Conservation (phyloP, 768 basidiomycete species). For the Termitomyces sp. region DNA sequence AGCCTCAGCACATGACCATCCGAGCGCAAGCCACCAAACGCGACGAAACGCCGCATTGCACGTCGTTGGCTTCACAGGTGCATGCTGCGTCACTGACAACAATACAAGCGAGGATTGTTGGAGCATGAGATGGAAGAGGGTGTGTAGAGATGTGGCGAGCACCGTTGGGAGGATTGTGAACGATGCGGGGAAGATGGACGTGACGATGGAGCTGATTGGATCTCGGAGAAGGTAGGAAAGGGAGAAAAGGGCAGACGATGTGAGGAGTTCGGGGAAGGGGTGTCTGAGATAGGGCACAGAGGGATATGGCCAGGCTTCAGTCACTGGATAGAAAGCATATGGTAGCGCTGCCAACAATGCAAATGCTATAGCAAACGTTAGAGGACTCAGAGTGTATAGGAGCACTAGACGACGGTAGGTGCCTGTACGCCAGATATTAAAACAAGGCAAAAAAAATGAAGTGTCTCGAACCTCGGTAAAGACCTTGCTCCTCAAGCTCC, state of each 20-base stretch:
- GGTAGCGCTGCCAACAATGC: slow-evolving; percentile 46
- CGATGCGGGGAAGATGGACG: slow-evolving; percentile 20
- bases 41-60: slow-evolving; percentile 51
- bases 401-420: slow-evolving; percentile 52
- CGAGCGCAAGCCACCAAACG: slow-evolving; percentile 76
- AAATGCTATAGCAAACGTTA: slow-evolving; percentile 45
- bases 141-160: slow-evolving; percentile 38
- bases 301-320: slow-evolving; percentile 25
- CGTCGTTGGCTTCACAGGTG: slow-evolving; percentile 43
- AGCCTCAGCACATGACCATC: slow-evolving; percentile 70
- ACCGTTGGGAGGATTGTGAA: slow-evolving; percentile 19
- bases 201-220: slow-evolving; percentile 36
- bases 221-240: slow-evolving; percentile 48
- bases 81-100: slow-evolving; percentile 42
- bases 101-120: slow-evolving; percentile 51
- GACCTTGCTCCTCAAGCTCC: slow-evolving; percentile 41
- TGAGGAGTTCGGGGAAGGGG: slow-evolving; percentile 60
- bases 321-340: slow-evolving; percentile 37
- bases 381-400: slow-evolving; percentile 57
- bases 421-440: slow-evolving; percentile 31
- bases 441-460: neutral
- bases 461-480: slow-evolving; percentile 37
- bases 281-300: slow-evolving; percentile 49
- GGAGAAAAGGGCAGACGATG: slow-evolving; percentile 57
- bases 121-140: slow-evolving; percentile 44